Evolutionary conservation across 257 asterid species (phyloP), one percentile per base, ranked within the genome.

Genomic region (Gynochthodes officinalis): DNA sequence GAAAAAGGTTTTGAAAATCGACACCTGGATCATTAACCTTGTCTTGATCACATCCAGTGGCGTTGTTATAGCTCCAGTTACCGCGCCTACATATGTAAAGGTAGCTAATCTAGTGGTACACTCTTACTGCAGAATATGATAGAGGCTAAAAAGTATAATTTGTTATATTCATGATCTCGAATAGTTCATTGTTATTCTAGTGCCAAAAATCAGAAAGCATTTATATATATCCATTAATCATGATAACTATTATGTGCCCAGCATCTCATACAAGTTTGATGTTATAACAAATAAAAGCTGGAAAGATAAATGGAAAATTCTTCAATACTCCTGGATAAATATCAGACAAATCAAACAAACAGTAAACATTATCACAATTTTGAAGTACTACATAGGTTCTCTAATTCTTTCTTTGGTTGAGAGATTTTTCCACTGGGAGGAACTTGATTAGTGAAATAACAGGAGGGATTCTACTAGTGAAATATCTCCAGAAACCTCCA

Each of bases 41-140:
- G 99, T 94, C 83, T 94, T 94, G 77, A 94, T 88, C 86, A 94
- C 99, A 82, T 94, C 99, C 49, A 94, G 89, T 43, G 98, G 99
- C 76, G 99, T 94, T 69, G 99, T 94, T 62, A 94, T 73, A 77
- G 99, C 99, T 77, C 97, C 97, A 48, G 99, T 94, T 65, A 94
- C 82, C 61, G 97, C 99, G 33, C 98, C 98, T 93, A 78, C 40
- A 62, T 30, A 64, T 37, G 33, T 67, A 60, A 50, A 12, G 49
- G 58, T 57, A 35, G 39, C 35, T 49, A 75, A 6, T 53, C 25
- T 54, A 40, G 19, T 7, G 21, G 18, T 58, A 49, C 43, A 9
- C 30, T 37, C n/a, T 61, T 15, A 7, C 54, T 25, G 61, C 72
- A 67, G 60, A 15, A 28, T 46, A n/a, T 30, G 12, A 48, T 32